Conservation (phyloP, 1,284 basidiomycete species). For the Sporisorium reilianum region DNA sequence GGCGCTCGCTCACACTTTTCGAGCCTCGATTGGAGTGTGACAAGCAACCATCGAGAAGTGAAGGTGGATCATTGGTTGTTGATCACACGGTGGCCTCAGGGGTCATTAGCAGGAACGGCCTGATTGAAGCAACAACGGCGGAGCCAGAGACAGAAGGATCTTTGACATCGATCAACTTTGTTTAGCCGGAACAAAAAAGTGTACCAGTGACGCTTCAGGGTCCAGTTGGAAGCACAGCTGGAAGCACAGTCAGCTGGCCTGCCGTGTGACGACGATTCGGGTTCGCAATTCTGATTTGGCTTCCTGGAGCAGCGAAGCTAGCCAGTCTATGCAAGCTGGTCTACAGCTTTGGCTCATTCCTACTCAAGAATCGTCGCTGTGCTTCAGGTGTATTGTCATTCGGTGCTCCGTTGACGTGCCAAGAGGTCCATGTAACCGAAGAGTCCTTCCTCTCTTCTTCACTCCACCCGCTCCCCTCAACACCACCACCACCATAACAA, state of each 20-base stretch:
- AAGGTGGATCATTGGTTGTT: no score
- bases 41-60: no score
- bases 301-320: constrained; percentile 1
- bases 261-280: constrained; percentile 4
- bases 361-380: no score
- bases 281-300: neutral
- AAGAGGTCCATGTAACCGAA: neutral
- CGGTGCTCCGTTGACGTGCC: neutral
- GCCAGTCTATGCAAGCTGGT: no score
- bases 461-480: neutral
- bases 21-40: neutral
- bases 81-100: no score
- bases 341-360: no score
- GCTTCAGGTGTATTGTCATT: no score
- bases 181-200: neutral
- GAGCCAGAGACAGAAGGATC: no score
- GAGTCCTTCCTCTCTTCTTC: neutral
- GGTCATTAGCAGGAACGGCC: no score
- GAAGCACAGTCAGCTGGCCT: no score
- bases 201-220: neutral
- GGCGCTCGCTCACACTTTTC: neutral
- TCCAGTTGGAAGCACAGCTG: neutral
- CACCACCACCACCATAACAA: neutral
- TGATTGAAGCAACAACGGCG: no score
- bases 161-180: neutral